These are phyloP conservation scores for Candida golubevii DNA, from an alignment of 805 yeast species.

Conservation along the genomic window DNA sequence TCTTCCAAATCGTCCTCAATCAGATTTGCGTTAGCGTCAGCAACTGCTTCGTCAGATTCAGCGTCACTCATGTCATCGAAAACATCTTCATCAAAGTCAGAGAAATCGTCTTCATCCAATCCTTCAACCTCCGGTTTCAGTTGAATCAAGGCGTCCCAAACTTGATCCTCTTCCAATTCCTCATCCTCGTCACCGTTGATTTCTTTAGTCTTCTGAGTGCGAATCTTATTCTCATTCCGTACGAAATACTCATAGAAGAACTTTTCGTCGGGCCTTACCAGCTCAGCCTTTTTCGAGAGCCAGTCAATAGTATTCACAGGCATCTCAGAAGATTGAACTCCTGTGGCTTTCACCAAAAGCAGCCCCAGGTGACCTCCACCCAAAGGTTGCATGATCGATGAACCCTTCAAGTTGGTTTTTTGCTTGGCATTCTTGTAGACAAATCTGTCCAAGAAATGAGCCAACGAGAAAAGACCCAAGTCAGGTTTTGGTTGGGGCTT, in stretches of 20 bases:
- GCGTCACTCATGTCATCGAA: conserved; percentile 31
- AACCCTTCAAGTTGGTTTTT: conserved; percentile 69
- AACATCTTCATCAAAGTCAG: conserved; percentile 45
- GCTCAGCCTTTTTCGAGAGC: conserved; percentile 58
- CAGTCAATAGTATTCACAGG: conserved; percentile 88
- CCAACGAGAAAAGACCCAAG: conserved; percentile 77
- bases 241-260: conserved; percentile 86
- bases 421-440: conserved; percentile 90
- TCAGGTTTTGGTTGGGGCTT: conserved; percentile 70
- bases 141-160: conserved; percentile 76
- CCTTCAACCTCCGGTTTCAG: conserved; percentile 66
- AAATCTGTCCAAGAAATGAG: conserved; percentile 91
- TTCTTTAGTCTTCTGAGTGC: conserved; percentile 17
- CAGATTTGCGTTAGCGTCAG: conserved; percentile 15
- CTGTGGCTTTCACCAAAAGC: conserved; percentile 62
- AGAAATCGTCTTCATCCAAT: conserved; percentile 26
- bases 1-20: conserved; percentile 10
- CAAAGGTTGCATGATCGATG: conserved; percentile 96
- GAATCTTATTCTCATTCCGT: conserved; percentile 45
- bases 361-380: conserved; percentile 78
- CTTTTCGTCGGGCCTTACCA: conserved; percentile 79
- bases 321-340: conserved; percentile 33
- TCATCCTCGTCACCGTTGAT: conserved; percentile 33
- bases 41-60: conserved; percentile 29
- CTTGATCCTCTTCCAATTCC: conserved; percentile 60